phyloP scores from a whole-genome alignment of 176 grass and related monocot species.

The Hyparrhenia diplandra region DNA sequence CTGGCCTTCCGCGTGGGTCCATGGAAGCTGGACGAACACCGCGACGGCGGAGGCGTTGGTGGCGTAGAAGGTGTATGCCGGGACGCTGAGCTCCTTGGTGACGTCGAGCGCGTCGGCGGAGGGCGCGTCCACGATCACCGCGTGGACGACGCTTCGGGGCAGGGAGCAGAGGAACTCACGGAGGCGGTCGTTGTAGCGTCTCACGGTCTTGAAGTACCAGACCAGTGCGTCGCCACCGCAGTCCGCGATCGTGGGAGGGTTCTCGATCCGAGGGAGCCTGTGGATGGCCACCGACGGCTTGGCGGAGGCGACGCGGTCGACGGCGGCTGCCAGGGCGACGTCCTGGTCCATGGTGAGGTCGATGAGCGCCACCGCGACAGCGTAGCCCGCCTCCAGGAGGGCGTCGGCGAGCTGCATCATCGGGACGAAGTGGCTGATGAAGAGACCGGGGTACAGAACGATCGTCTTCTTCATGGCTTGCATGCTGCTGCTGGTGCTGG shows the following conservation, averaged over 20 bases:
- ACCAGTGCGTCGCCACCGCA: neutral
- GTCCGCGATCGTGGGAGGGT: neutral
- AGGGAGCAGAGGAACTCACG: slow-evolving; percentile 28
- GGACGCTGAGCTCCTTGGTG: slow-evolving; percentile 2
- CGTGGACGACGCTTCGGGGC: neutral
- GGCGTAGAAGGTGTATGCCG: neutral
- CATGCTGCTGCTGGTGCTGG: neutral
- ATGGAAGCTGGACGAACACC: slow-evolving; percentile 20
- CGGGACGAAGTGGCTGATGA: slow-evolving; percentile 24
- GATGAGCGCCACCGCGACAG: slow-evolving; percentile 28
- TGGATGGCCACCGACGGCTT: slow-evolving; percentile 33
- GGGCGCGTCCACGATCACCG: neutral
- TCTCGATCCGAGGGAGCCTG: slow-evolving; percentile 2
- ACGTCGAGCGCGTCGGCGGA: slow-evolving; percentile 15
- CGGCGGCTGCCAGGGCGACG: neutral
- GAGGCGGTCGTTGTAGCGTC: slow-evolving; percentile 22
- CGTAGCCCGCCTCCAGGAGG: slow-evolving; percentile 15
- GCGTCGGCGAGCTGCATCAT: slow-evolving; percentile 34
- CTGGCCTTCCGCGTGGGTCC: neutral
- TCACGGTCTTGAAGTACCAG: slow-evolving; percentile 1
- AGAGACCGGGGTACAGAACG: slow-evolving; percentile 34
- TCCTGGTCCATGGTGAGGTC: neutral
- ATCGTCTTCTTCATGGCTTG: slow-evolving; percentile 7
- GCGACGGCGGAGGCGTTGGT: slow-evolving; percentile 27
- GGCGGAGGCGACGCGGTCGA: slow-evolving; percentile 21